Percentiles rank a stretch among this genome's conserved stretches.
phyloP scores from a whole-genome alignment of 257 asterid genomes.

The Misopates orontium region DNA sequence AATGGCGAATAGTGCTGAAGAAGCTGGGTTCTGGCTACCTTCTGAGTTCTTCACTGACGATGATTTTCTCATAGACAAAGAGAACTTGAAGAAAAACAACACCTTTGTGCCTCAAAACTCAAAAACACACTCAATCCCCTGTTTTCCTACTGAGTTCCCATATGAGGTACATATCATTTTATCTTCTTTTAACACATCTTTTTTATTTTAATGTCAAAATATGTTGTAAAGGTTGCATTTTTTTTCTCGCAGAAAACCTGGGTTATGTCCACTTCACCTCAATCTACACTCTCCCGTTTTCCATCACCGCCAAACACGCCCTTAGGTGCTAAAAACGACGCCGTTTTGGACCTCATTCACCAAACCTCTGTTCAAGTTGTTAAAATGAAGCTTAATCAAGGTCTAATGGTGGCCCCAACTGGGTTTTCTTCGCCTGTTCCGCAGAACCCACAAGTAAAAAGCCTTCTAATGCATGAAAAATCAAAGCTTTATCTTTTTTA shows the following conservation, averaged over 20 bases:
- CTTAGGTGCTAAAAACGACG: conserved; percentile 28
- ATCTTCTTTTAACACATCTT: not conserved
- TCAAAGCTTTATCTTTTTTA: too few relatives aligned
- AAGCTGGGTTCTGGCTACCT: conserved; percentile 63
- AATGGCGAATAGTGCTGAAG: conserved; percentile 48
- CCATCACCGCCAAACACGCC: conserved; percentile 53
- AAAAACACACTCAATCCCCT: too few relatives aligned
- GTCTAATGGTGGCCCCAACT: conserved; percentile 1
- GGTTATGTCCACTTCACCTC: conserved; percentile 62
- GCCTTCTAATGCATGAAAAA: too few relatives aligned
- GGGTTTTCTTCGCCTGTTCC: conserved; percentile 17
- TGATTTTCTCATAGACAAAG: conserved; percentile 43
- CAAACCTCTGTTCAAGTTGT: conserved; percentile 59
- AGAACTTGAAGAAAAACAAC: conserved; percentile 20
- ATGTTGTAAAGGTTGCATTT: not conserved
- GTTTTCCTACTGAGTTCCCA: conserved; percentile 59
- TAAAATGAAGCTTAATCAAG: conserved; percentile 43
- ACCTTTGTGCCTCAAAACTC: too few relatives aligned
- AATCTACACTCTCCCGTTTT: conserved; percentile 47
- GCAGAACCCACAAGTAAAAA: conserved; percentile 37
- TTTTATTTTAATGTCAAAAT: not conserved
- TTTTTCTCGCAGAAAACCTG: conserved; percentile 35
- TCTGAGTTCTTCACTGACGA: conserved; percentile 71
- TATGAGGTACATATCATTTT: conserved; percentile 31
- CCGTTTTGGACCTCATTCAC: conserved; percentile 50